Evolutionary conservation across 768 basidiomycete genomes (phyloP), one percentile per base, ranked within the genome.

Genomic region (Termitomyces bulborhizus): DNA sequence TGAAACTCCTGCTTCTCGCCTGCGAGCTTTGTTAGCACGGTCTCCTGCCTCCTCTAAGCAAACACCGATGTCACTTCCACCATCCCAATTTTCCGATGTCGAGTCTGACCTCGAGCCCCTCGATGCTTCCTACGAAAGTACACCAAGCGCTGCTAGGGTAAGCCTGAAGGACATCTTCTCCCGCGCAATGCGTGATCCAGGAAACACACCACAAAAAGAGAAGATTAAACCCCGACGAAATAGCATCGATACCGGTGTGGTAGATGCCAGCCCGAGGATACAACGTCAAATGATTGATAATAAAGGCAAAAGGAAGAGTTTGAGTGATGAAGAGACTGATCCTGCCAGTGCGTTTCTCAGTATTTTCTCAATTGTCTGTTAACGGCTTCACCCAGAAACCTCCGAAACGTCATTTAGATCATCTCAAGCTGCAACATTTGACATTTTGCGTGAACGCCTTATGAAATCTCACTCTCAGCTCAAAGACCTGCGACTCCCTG

Each of bases 301-400:
- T 56, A 83, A 76, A 66, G 76, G 73, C 9, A 80, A 83, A 57
- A 74, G 81, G 37, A 76, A 71, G 60, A 88, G 83, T 63, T 57
- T 83, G 60, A 87, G 85, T 62, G 87, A 88, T 60, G 86, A 88
- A 62, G 87, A 88, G 62, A 66, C 71, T 3, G 85, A 75, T 57
- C 62, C 64, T 34, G 67, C 75, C 53, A 74, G 86, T 88, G 67
- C 63, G 84, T 68, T 29, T 37, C 32, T 29, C 4, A 36, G 12
- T 51, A 18, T 42, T 31, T 24, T 46, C 31, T 16, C 42, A 18
- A 56, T 47, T 53, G 54, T 63, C 44, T 56, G 51, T 52, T 52
- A 29, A 42, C 53, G 39, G 42, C 46, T 29, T 29, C 43, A 43
- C 11, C 27, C 58, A 66, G 65, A 59, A 48, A 66, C 60, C 8